A percentile compares a stretch with the other conserved stretches of the same genome.
Evolutionary conservation across 352 stramenopile species (phyloP).

Genomic region (Globisporangium cederbergense): DNA sequence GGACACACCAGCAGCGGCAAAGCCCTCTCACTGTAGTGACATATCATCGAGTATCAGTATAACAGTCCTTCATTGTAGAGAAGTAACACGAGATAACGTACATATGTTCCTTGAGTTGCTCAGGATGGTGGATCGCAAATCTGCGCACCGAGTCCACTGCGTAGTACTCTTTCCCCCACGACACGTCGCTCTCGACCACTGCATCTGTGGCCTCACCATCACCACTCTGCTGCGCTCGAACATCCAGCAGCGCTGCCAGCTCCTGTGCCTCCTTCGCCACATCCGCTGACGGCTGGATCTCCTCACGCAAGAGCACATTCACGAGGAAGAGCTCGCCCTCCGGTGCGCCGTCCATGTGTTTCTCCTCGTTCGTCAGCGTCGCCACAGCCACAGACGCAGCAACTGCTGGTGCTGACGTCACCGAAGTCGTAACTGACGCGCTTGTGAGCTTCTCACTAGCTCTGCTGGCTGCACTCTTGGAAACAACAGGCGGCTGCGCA

Average conservation of each 20-base stretch:
- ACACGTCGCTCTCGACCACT: conserved; percentile 13
- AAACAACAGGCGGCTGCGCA: neutral
- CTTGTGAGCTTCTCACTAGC: neutral
- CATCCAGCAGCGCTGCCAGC: conserved; percentile 32
- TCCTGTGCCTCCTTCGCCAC: conserved; percentile 25
- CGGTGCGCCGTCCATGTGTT: conserved; percentile 41
- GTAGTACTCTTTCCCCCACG: conserved; percentile 39
- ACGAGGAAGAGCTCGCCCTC: conserved; percentile 62
- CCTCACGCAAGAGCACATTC: conserved; percentile 38
- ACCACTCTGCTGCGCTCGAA: conserved; percentile 8
- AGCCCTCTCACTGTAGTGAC: conserved; percentile 11
- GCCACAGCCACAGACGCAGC: conserved; percentile 13
- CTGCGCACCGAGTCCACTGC: conserved; percentile 43
- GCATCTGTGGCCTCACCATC: neutral
- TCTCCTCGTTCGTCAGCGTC: conserved; percentile 28
- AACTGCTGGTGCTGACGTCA: neutral
- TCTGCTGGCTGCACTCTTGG: neutral
- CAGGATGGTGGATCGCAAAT: conserved; percentile 34
- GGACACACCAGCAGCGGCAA: conserved; percentile 44
- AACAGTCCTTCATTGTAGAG: neutral
- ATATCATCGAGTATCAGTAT: neutral
- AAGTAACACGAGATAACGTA: conserved; percentile 10
- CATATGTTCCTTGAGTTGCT: conserved; percentile 28
- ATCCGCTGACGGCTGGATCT: conserved; percentile 39
- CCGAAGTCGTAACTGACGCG: neutral